Percentiles rank a stretch among this genome's conserved stretches.
These are phyloP conservation scores for Smithsoniella earleae DNA, from an alignment of 163 green algal genomes.

Conservation along the genomic window DNA sequence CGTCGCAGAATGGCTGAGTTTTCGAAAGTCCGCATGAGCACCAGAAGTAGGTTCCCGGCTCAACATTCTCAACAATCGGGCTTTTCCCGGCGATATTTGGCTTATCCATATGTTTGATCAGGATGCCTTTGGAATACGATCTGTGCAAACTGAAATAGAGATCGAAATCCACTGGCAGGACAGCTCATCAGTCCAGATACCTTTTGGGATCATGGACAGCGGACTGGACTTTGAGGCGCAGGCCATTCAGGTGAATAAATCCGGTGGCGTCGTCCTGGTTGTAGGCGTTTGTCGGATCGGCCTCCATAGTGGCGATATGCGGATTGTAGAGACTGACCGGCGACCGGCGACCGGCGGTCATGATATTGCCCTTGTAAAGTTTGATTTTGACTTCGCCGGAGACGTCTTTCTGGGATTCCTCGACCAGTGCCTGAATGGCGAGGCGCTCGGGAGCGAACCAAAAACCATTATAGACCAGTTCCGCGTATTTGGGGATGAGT, in stretches of 20 bases:
- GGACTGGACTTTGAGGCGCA: no score
- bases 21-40: no score
- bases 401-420: conserved; percentile 81
- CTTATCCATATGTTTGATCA: no score
- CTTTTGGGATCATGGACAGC: no score
- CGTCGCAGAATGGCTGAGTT: no score
- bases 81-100: no score
- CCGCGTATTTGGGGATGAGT: conserved; percentile 75
- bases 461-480: conserved; percentile 98
- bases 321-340: conserved; percentile 84
- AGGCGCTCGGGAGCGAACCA: conserved; percentile 95
- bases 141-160: no score
- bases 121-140: no score
- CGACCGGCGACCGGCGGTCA: conserved; percentile 76
- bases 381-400: conserved; percentile 72
- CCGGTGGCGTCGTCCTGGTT: conserved; percentile 74
- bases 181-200: no score
- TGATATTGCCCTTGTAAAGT: conserved; percentile 73
- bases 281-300: conserved; percentile 76
- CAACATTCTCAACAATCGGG: no score
- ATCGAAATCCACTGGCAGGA: no score
- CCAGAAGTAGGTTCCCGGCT: no score
- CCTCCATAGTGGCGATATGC: conserved; percentile 91
- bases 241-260: conserved; percentile 94
- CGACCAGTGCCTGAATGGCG: conserved; percentile 84